Base-by-base conservation (phyloP, 1,284 basidiomycete species). In the Anthracocystis setariae region DNA sequence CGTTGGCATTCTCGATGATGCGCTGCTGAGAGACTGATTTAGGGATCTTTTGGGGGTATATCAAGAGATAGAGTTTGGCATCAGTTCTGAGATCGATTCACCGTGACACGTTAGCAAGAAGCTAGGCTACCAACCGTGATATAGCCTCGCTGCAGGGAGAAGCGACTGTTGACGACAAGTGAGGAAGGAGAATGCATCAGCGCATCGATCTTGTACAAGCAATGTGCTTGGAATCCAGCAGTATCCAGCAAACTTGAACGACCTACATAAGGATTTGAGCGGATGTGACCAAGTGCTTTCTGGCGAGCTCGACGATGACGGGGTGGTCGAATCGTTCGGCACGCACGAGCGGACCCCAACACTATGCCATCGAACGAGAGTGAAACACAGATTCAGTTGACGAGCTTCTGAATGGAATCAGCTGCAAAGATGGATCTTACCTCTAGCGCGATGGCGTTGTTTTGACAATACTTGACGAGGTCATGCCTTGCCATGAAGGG, bases 1-100 rank as follows among this genome's bases (percentile, higher is more conserved):
- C 92, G 0, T 89, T 78, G 0, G 88, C 82, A 70, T 94, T 94
- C 18, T 88, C 88, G 38, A 84, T 83, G 70, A 93, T 92, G 38
- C 91, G 86, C 8, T 84, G 80, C 0, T 89, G 86, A 0, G 86
- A 89, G n/a, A 87, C 87, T 33, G 89, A 90, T 83, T 92, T 93
- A 4, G 91, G 91, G 27, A 78, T 57, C 37, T 64, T 17, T 23
- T 17, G 15, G 25, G 3, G n/a, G 15, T 24, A 12, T n/a, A 9
- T 33, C 29, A 12, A 29, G 29, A 20, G n/a, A 17, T 8, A 38
- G 38, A 21, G 20, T 23, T 38, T 20, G 3, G 33, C 8, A 12
- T 27, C 17, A 21, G 32, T 37, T 1, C 5, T 9, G 21, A 23
- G 15, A 8, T 39, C 38, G 18, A n/a, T 12, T 39, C 38, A 20